Evolutionary conservation across 257 asterid species (phyloP).

Genomic region (Ballota nigra): DNA sequence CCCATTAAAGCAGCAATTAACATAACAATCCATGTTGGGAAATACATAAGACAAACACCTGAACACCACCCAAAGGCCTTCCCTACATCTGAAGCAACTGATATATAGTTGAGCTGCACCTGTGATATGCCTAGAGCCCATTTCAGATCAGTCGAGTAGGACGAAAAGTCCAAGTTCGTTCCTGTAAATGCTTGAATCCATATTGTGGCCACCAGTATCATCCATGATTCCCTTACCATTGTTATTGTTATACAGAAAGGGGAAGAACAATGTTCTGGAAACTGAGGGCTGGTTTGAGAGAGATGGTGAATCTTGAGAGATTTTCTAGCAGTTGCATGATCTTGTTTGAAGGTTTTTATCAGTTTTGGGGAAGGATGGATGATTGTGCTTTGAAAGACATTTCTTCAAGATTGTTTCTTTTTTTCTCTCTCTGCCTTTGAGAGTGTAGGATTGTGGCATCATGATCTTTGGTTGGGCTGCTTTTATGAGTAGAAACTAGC

Average conservation of each 20-base stretch:
- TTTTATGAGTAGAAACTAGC: background rate
- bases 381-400: constrained; percentile 2
- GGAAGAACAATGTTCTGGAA: no score
- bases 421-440: background rate
- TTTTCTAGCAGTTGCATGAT: background rate
- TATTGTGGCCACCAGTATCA: constrained; percentile 44
- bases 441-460: background rate
- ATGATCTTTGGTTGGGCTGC: background rate
- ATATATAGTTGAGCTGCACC: constrained; percentile 51
- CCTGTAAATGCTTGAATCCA: constrained; percentile 80
- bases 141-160: constrained; percentile 54
- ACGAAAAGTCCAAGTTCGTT: constrained; percentile 57
- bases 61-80: constrained; percentile 78
- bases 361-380: background rate
- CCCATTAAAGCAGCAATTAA: constrained; percentile 57
- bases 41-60: constrained; percentile 43
- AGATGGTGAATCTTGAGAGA: constrained; percentile 4
- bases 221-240: constrained; percentile 42
- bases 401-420: background rate
- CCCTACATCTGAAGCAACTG: constrained; percentile 65
- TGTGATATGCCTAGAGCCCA: constrained; percentile 49
- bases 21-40: constrained; percentile 49
- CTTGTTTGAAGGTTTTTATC: background rate
- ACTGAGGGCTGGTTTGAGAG: background rate
- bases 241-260: no score